Conservation (phyloP, 768 basidiomycete species). For the Postia placenta region DNA sequence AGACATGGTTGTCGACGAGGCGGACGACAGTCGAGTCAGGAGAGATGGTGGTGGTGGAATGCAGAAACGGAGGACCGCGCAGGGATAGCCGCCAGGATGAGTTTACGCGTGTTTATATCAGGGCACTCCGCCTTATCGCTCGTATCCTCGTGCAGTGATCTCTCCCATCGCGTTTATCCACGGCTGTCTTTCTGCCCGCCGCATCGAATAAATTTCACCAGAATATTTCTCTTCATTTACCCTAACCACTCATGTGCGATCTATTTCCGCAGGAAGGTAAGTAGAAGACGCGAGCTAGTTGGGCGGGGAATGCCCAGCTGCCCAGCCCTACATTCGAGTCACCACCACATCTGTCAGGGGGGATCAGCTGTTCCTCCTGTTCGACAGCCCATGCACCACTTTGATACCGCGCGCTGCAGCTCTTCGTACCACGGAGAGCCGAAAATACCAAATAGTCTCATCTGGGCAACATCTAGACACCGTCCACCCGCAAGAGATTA, state of each 20-base stretch:
- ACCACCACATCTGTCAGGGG: too few species aligned
- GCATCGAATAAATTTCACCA: not conserved
- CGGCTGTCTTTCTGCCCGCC: not conserved
- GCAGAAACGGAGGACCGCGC: constrained; percentile 8
- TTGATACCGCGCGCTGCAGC: too few species aligned
- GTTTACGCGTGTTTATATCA: constrained; percentile 12
- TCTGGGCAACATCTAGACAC: too few species aligned
- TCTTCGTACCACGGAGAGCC: too few species aligned
- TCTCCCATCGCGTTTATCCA: constrained; percentile 5
- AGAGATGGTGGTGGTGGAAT: constrained; percentile 9
- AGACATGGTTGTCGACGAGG: constrained; percentile 22
- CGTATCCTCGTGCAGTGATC: not conserved
- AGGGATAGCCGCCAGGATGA: not conserved
- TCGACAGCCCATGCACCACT: too few species aligned
- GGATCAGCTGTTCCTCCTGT: too few species aligned
- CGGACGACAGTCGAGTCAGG: constrained; percentile 6
- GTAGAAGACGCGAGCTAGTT: too few species aligned
- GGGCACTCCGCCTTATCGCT: not conserved
- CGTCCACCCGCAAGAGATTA: too few species aligned
- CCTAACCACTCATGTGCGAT: not conserved
- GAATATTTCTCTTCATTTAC: not conserved
- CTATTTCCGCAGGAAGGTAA: not conserved
- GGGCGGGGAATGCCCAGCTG: too few species aligned
- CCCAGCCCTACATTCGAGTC: too few species aligned
- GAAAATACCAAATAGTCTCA: too few species aligned